A percentile compares a stretch with the other conserved stretches of the same genome.
These are phyloP conservation scores for Boletus vermiculosoides DNA, from an alignment of 768 basidiomycete species.

Conservation along the genomic window DNA sequence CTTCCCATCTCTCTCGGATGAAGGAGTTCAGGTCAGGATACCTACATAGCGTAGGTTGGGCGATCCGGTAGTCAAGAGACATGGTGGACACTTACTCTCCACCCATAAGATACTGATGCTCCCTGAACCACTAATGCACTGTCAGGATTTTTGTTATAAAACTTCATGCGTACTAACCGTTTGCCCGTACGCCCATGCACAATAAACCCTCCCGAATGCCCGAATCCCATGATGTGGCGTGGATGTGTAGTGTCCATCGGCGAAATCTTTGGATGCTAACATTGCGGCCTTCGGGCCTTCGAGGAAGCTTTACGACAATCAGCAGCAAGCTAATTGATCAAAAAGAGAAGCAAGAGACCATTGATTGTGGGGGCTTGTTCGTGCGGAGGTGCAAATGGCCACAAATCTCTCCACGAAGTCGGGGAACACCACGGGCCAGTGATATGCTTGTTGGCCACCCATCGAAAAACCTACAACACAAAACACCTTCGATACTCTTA, in stretches of 20 bases:
- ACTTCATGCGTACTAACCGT: conserved; percentile 36
- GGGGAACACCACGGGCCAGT: conserved; percentile 58
- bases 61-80: background rate
- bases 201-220: conserved; percentile 57
- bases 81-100: conserved; percentile 36
- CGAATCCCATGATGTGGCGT: conserved; percentile 50
- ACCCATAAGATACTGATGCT: conserved; percentile 43
- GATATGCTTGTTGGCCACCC: conserved; percentile 59
- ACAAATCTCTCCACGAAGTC: conserved; percentile 50
- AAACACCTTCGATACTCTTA: conserved; percentile 15
- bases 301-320: conserved; percentile 44
- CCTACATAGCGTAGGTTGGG: conserved; percentile 27
- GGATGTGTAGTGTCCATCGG: conserved; percentile 50
- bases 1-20: conserved; percentile 52
- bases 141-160: background rate
- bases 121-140: conserved; percentile 50
- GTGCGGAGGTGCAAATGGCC: conserved; percentile 52
- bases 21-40: conserved; percentile 50
- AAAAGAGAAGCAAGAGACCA: conserved; percentile 35
- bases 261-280: conserved; percentile 52
- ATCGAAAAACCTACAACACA: conserved; percentile 53
- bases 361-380: conserved; percentile 55
- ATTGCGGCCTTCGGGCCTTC: conserved; percentile 60
- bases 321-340: background rate
- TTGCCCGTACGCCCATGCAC: conserved; percentile 61